Percentiles rank a stretch among this genome's conserved stretches.
These are phyloP conservation scores for Penicillium alfredii DNA, from an alignment of 495 filamentous ascomycete species.

Conservation along the genomic window DNA sequence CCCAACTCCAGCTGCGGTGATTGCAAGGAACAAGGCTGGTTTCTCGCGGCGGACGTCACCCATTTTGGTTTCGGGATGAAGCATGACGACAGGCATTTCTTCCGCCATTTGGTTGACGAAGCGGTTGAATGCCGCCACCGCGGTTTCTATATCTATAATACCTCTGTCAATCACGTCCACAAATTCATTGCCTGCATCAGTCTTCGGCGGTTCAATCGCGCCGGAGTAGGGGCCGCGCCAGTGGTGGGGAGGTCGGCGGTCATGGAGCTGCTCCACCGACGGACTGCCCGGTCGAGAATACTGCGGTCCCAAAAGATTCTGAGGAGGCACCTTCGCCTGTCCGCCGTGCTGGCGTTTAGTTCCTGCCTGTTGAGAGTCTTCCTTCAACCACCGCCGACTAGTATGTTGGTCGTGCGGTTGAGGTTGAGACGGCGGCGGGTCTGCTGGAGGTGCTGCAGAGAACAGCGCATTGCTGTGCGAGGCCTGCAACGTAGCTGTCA, in stretches of 20 bases:
- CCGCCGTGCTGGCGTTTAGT: slow-evolving; percentile 23
- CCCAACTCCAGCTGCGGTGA: slow-evolving; percentile 63
- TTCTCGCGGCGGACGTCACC: slow-evolving; percentile 61
- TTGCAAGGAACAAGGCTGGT: slow-evolving; percentile 75
- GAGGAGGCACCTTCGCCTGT: slow-evolving; percentile 14
- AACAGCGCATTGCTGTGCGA: slow-evolving; percentile 17
- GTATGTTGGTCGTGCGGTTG: slow-evolving; percentile 11
- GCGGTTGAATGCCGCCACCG: slow-evolving; percentile 58
- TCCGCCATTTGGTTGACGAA: slow-evolving; percentile 64
- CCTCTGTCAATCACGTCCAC: slow-evolving; percentile 67
- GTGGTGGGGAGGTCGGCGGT: slow-evolving; percentile 7
- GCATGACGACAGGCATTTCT: slow-evolving; percentile 74
- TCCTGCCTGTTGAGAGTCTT: slow-evolving; percentile 9
- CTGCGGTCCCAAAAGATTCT: slow-evolving; percentile 14
- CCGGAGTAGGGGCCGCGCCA: slow-evolving; percentile 13
- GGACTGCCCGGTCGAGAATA: slow-evolving; percentile 19
- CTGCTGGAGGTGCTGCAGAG: background rate
- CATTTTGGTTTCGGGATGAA: slow-evolving; percentile 60
- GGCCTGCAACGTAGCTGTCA: slow-evolving; percentile 71
- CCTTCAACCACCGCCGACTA: slow-evolving; percentile 12
- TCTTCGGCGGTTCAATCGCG: slow-evolving; percentile 10
- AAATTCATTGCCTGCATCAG: slow-evolving; percentile 26
- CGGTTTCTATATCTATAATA: slow-evolving; percentile 56
- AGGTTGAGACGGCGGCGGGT: background rate
- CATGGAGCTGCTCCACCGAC: slow-evolving; percentile 19